phyloP scores from a whole-genome alignment of 257 asterid species.

The Henckelia pumila region DNA sequence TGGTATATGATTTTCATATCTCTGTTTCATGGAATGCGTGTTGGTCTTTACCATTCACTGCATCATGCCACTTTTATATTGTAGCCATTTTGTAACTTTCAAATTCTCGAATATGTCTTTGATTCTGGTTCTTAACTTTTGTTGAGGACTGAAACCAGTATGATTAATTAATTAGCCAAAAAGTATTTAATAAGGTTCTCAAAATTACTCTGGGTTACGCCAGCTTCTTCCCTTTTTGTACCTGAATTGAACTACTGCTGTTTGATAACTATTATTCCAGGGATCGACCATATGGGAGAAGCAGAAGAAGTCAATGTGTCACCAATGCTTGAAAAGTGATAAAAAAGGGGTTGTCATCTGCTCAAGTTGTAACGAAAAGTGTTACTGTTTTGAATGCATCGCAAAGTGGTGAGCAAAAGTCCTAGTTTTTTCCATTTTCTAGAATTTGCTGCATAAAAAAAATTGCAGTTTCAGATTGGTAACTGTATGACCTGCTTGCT shows the following conservation, averaged over 20 bases:
- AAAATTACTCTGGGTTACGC: neutral
- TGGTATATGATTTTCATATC: too few species aligned
- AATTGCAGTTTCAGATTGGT: constrained; percentile 7
- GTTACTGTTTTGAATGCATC: constrained; percentile 67
- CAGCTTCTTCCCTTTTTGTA: constrained; percentile 16
- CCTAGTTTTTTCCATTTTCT: constrained; percentile 21
- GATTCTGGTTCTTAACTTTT: too few species aligned
- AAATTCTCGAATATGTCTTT: too few species aligned
- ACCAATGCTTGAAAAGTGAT: constrained; percentile 54
- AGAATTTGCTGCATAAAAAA: constrained; percentile 13
- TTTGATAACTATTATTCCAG: constrained; percentile 35
- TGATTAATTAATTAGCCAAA: too few species aligned
- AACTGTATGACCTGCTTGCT: neutral
- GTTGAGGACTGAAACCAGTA: too few species aligned
- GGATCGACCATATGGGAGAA: constrained; percentile 34
- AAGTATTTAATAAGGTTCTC: too few species aligned
- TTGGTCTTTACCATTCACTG: too few species aligned
- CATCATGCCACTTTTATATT: too few species aligned
- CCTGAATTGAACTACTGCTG: constrained; percentile 9
- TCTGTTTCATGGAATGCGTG: too few species aligned
- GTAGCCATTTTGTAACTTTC: too few species aligned
- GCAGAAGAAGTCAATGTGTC: constrained; percentile 42
- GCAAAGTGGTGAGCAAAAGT: constrained; percentile 52
- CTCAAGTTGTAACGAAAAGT: constrained; percentile 60
- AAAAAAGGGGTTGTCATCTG: constrained; percentile 41